Percentiles rank a stretch among this genome's conserved stretches.
Conservation (phyloP, 768 basidiomycete genomes). For the Trichaptum fuscoviolaceum region DNA sequence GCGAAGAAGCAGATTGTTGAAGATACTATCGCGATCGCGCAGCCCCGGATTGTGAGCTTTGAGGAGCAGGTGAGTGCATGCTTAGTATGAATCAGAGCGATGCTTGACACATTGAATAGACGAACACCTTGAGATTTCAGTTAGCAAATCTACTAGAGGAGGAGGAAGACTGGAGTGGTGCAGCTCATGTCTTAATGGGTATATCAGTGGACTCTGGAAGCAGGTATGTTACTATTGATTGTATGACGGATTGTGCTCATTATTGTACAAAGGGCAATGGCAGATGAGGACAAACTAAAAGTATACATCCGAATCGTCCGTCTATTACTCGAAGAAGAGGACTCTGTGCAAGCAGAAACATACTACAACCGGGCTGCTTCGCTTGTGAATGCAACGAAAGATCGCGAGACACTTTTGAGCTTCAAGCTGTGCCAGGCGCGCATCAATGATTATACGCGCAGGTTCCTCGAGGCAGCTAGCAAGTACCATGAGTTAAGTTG, state of each 20-base stretch:
- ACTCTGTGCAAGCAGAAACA: conserved; percentile 95
- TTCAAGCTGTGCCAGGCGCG: conserved; percentile 94
- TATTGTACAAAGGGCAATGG: conserved; percentile 41
- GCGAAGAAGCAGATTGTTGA: conserved; percentile 69
- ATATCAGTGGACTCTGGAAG: conserved; percentile 89
- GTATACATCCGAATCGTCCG: conserved; percentile 94
- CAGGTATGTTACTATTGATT: conserved; percentile 44
- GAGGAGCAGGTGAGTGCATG: conserved; percentile 79
- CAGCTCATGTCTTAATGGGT: conserved; percentile 87
- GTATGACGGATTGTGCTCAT: conserved; percentile 9
- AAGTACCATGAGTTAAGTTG: conserved; percentile 94
- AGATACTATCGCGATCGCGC: conserved; percentile 62
- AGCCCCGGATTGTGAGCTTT: conserved; percentile 82
- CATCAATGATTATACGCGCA: conserved; percentile 86
- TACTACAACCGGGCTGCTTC: conserved; percentile 96
- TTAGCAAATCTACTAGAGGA: conserved; percentile 86
- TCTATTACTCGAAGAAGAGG: conserved; percentile 91
- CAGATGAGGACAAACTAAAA: conserved; percentile 82
- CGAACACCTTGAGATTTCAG: conserved; percentile 76
- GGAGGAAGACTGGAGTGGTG: conserved; percentile 92
- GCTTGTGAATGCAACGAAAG: conserved; percentile 71
- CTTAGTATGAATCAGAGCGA: not conserved
- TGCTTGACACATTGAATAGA: conserved; percentile 38
- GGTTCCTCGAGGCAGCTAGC: conserved; percentile 91
- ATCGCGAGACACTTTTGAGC: conserved; percentile 74